These are phyloP conservation scores for Ulota crispa DNA, from an alignment of 225 moss, liverwort and hornwort genomes.

Conservation along the genomic window DNA sequence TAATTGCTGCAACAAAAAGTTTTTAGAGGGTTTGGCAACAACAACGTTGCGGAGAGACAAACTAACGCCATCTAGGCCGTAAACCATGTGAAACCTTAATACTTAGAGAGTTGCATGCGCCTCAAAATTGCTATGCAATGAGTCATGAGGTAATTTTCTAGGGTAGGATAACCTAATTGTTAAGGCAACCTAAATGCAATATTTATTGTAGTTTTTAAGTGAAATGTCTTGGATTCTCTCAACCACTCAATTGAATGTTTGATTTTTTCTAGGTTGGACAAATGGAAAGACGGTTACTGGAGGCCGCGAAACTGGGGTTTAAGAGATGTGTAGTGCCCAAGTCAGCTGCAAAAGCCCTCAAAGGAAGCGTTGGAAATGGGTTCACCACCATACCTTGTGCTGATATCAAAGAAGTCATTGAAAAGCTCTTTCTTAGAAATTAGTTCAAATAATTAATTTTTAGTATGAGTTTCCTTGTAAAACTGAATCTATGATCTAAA, in stretches of 20 bases:
- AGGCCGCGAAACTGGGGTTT: slow-evolving; percentile 94
- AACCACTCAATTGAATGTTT: slow-evolving; percentile 5
- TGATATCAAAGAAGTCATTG: slow-evolving; percentile 85
- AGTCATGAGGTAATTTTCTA: too few relatives aligned
- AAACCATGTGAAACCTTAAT: too few relatives aligned
- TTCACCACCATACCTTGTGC: slow-evolving; percentile 73
- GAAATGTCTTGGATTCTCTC: background rate
- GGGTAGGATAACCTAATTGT: too few relatives aligned
- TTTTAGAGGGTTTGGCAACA: too few relatives aligned
- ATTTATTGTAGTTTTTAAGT: too few relatives aligned
- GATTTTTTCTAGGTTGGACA: slow-evolving; percentile 76
- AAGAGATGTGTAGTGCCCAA: slow-evolving; percentile 84
- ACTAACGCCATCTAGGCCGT: too few relatives aligned
- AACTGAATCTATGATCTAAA: background rate
- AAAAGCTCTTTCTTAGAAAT: slow-evolving; percentile 52
- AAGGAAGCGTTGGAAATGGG: slow-evolving; percentile 42
- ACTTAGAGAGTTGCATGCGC: too few relatives aligned
- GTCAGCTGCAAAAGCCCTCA: slow-evolving; percentile 46
- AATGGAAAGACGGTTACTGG: slow-evolving; percentile 84
- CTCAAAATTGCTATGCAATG: too few relatives aligned
- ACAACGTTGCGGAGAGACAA: too few relatives aligned
- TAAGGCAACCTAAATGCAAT: too few relatives aligned
- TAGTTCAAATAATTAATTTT: background rate
- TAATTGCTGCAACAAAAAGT: too few relatives aligned
- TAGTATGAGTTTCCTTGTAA: background rate